Evolutionary conservation across 164 flowering plant species (phyloP).

Genomic region (Cinnamomum chago): DNA sequence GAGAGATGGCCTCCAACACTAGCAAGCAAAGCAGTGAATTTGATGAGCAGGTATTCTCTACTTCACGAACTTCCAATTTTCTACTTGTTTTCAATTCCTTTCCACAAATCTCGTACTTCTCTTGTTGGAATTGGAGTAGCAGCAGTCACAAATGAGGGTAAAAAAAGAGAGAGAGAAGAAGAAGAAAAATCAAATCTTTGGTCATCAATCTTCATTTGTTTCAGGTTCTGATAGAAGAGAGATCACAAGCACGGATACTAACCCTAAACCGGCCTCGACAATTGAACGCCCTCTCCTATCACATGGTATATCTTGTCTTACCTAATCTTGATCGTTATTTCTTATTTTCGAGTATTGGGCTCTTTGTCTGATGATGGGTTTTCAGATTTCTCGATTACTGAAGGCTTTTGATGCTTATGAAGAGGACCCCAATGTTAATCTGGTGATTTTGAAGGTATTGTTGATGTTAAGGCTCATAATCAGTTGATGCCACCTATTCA

Average conservation of each 20-base stretch:
- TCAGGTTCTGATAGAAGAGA: constrained; percentile 68
- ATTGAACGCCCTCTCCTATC: constrained; percentile 64
- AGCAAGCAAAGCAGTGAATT: too few relatives aligned
- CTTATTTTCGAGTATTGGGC: too few relatives aligned
- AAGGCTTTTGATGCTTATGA: constrained; percentile 63
- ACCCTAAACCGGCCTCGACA: constrained; percentile 72
- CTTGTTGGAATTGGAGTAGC: background rate
- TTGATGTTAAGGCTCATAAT: background rate
- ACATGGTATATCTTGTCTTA: constrained; percentile 44
- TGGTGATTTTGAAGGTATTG: constrained; percentile 72
- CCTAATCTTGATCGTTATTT: too few relatives aligned
- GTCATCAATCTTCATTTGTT: background rate
- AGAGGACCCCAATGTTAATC: constrained; percentile 54
- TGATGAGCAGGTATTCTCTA: too few relatives aligned
- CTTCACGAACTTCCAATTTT: too few relatives aligned
- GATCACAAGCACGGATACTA: constrained; percentile 29
- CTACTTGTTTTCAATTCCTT: too few relatives aligned
- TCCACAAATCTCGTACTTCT: too few relatives aligned
- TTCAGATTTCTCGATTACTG: constrained; percentile 55
- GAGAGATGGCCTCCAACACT: too few relatives aligned
- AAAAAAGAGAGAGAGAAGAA: background rate
- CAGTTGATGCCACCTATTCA: background rate
- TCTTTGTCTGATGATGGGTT: background rate
- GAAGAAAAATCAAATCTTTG: background rate
- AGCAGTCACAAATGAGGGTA: background rate